These are phyloP conservation scores for Mariannaea elegans DNA, from an alignment of 2,329 filamentous ascomycete species.

Conservation along the genomic window DNA sequence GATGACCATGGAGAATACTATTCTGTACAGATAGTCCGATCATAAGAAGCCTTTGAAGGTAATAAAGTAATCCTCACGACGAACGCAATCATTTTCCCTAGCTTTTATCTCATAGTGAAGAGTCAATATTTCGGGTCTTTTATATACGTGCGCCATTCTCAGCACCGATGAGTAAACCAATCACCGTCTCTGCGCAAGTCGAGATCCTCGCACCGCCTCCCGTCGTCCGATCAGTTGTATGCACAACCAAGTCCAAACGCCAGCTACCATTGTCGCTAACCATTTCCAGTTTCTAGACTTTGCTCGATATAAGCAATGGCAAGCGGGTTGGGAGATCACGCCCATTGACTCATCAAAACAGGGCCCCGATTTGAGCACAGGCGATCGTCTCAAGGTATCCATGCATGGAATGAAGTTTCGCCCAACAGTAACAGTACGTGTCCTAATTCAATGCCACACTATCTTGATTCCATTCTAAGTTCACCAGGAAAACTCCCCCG, in stretches of 20 bases:
- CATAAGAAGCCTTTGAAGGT: too few species aligned
- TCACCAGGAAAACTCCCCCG: conserved; percentile 14
- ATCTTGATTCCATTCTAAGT: background rate
- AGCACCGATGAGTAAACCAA: background rate
- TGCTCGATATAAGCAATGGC: conserved; percentile 27
- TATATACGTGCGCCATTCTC: too few species aligned
- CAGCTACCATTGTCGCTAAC: too few species aligned
- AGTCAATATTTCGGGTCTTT: too few species aligned
- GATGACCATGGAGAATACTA: too few species aligned
- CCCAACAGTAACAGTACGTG: conserved; percentile 19
- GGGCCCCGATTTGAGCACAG: conserved; percentile 5
- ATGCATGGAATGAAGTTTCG: conserved; percentile 25
- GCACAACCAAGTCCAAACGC: too few species aligned
- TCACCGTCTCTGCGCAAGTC: background rate
- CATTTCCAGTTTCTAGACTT: conserved; percentile 27
- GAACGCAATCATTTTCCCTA: too few species aligned
- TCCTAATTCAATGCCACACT: too few species aligned
- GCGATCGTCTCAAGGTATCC: conserved; percentile 20
- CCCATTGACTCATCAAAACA: conserved; percentile 1
- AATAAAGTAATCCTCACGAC: too few species aligned
- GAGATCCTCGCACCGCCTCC: background rate
- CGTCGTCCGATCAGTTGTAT: background rate
- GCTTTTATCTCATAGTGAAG: too few species aligned
- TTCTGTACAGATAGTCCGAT: too few species aligned
- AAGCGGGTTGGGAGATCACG: conserved; percentile 23